Evolutionary conservation across 345 rosid species (phyloP), one percentile per base, ranked within the genome.

Genomic region (Arabidopsis suecica): DNA sequence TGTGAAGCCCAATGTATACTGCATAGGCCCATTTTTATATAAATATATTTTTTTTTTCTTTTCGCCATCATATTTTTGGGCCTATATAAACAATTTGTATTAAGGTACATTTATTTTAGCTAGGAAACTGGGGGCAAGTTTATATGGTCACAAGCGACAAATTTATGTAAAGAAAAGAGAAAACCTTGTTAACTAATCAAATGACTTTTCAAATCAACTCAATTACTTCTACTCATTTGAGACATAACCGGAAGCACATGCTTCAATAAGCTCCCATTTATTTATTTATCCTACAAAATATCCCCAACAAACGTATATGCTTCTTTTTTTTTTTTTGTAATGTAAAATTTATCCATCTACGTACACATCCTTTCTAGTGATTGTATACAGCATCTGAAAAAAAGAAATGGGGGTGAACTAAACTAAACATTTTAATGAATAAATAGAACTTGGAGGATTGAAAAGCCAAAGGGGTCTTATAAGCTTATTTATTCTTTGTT

Each of bases 271-370:
- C 60, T 30, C 70, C 7, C 44, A 33, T 40, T 22, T 68, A 25
- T 41, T 10, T 40, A 7, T n/a, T 25, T 73, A 28, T 73, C 55
- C 9, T 30, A 72, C 33, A 62, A 62, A 51, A 54, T 73, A 73
- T 64, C 20, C 3, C 30, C 23, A 54, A 22, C 34, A 18, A 36
- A 23, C 48, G 4, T 20, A 59, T 37, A 60, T 20, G 65, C 8
- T 59, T 34, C 2, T 36, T 28, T 12, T 58, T 5, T 9, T 7
- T 23, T 10, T 34, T 34, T 36, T 9, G 38, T 36, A 36, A 18
- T 20, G 45, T 10, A 58, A 16, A 58, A 9, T 58, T 34, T 16
- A 58, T 8, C 9, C 18, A 34, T 33, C 41, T 9, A 22, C 16
- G 25, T 23, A 37, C 12, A 25, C 0, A 3, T 33, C 12, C 2